Evolutionary conservation across 768 basidiomycete species (phyloP).

Genomic region (Saitozyma podzolica): DNA sequence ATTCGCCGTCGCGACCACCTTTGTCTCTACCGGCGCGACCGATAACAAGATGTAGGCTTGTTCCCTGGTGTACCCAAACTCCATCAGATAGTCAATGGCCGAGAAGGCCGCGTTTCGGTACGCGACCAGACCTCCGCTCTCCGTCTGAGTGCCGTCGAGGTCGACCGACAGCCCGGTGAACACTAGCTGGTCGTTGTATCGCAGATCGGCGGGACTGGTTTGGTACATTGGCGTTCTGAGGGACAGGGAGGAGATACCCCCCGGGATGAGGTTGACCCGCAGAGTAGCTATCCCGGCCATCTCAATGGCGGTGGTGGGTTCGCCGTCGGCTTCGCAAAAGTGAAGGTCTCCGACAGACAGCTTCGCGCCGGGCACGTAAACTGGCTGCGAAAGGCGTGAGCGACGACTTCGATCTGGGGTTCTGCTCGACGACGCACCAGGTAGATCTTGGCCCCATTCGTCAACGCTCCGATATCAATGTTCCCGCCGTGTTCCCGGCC

Average conservation of each 20-base stretch:
- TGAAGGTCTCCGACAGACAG: slow-evolving; percentile 76
- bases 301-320: slow-evolving; percentile 64
- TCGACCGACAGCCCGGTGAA: slow-evolving; percentile 73
- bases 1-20: slow-evolving; percentile 9
- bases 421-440: no score
- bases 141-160: slow-evolving; percentile 55
- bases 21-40: slow-evolving; percentile 65
- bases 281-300: slow-evolving; percentile 78
- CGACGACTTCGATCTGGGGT: neutral
- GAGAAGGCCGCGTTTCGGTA: slow-evolving; percentile 79
- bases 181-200: slow-evolving; percentile 72
- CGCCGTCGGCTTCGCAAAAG: slow-evolving; percentile 73
- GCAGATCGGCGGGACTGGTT: slow-evolving; percentile 61
- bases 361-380: slow-evolving; percentile 73
- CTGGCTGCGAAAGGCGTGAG: slow-evolving; percentile 68
- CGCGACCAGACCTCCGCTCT: slow-evolving; percentile 54
- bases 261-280: slow-evolving; percentile 70
- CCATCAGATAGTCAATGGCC: slow-evolving; percentile 65
- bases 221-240: slow-evolving; percentile 74
- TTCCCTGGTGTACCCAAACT: slow-evolving; percentile 76
- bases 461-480: slow-evolving; percentile 68
- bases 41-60: slow-evolving; percentile 72
- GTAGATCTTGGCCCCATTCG: slow-evolving; percentile 27
- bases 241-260: slow-evolving; percentile 70
- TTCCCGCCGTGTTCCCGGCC: slow-evolving; percentile 76